These are phyloP conservation scores for Aphanomyces invadans DNA, from an alignment of 352 stramenopile genomes.

Conservation along the genomic window DNA sequence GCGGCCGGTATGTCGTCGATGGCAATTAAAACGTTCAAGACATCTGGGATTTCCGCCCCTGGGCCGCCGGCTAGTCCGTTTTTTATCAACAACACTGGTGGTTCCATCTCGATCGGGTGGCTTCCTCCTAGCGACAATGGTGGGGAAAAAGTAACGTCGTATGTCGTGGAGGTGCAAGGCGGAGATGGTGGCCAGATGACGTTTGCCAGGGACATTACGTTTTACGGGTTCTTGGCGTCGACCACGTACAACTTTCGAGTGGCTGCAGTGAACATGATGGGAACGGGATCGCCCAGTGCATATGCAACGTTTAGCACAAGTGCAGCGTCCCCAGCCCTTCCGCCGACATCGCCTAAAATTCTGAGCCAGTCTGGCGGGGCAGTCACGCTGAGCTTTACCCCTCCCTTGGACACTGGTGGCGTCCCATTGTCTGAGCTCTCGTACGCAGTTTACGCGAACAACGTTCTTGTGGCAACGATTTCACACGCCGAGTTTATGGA, in stretches of 20 bases:
- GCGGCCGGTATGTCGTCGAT: background rate
- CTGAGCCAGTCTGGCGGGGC: slow-evolving; percentile 1
- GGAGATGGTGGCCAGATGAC: background rate
- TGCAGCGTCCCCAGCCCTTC: background rate
- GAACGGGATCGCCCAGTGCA: background rate
- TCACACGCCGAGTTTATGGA: slow-evolving; percentile 5
- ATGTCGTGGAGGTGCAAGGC: slow-evolving; percentile 3
- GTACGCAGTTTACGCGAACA: slow-evolving; percentile 16
- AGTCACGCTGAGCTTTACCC: slow-evolving; percentile 5
- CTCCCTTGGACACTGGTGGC: slow-evolving; percentile 7
- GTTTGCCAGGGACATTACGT: background rate
- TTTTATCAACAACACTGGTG: slow-evolving; percentile 5
- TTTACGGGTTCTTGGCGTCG: background rate
- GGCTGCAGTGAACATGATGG: slow-evolving; percentile 16
- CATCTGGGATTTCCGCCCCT: background rate
- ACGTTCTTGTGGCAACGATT: slow-evolving; percentile 16
- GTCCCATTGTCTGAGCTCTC: slow-evolving; percentile 4
- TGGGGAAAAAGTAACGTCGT: background rate
- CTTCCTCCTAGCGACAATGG: background rate
- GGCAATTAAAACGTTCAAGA: background rate
- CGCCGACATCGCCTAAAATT: background rate
- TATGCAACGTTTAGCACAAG: slow-evolving; percentile 10
- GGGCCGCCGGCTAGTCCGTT: background rate
- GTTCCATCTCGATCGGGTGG: slow-evolving; percentile 3
- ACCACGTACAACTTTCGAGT: slow-evolving; percentile 12